Percentiles rank a stretch among this genome's conserved stretches.
phyloP scores from a whole-genome alignment of 768 basidiomycete species.

The Infundibulicybe gibba region DNA sequence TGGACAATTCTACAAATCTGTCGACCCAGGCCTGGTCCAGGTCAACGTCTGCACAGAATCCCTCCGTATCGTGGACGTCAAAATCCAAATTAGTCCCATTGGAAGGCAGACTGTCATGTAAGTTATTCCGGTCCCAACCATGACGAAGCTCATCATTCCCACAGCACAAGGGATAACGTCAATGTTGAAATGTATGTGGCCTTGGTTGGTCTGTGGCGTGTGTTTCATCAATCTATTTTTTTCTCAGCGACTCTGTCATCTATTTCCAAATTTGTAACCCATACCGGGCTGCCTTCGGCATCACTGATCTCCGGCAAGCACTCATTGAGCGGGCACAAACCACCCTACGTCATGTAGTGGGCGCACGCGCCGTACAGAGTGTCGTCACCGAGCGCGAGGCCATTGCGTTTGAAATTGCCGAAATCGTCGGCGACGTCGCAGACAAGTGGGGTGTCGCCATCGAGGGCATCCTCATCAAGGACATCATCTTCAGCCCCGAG shows the following conservation, averaged over 20 bases:
- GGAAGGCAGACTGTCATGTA: slow-evolving; percentile 85
- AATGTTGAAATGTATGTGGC: slow-evolving; percentile 83
- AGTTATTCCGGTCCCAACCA: slow-evolving; percentile 7
- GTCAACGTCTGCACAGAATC: slow-evolving; percentile 94
- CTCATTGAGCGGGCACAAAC: slow-evolving; percentile 87
- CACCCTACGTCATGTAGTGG: slow-evolving; percentile 95
- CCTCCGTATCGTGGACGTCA: slow-evolving; percentile 86
- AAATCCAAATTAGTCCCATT: slow-evolving; percentile 90
- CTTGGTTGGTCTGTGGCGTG: slow-evolving; percentile 1
- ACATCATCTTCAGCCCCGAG: slow-evolving; percentile 90
- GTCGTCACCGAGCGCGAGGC: slow-evolving; percentile 97
- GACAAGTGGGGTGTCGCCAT: slow-evolving; percentile 98
- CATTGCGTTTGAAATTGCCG: slow-evolving; percentile 94
- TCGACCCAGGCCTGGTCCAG: slow-evolving; percentile 88
- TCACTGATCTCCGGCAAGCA: slow-evolving; percentile 83
- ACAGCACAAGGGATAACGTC: slow-evolving; percentile 88
- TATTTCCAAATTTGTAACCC: slow-evolving; percentile 90
- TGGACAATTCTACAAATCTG: slow-evolving; percentile 94
- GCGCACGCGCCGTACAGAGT: slow-evolving; percentile 90
- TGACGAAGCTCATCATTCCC: background rate
- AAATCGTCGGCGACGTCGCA: slow-evolving; percentile 89
- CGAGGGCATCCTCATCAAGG: slow-evolving; percentile 94
- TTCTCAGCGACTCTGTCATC: slow-evolving; percentile 79
- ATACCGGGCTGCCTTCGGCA: slow-evolving; percentile 93
- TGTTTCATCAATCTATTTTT: slow-evolving; percentile 3